Percentiles rank a stretch among this genome's conserved stretches.
Evolutionary conservation across 352 stramenopile genomes (phyloP).

Genomic region (Stramenopiles sp.): DNA sequence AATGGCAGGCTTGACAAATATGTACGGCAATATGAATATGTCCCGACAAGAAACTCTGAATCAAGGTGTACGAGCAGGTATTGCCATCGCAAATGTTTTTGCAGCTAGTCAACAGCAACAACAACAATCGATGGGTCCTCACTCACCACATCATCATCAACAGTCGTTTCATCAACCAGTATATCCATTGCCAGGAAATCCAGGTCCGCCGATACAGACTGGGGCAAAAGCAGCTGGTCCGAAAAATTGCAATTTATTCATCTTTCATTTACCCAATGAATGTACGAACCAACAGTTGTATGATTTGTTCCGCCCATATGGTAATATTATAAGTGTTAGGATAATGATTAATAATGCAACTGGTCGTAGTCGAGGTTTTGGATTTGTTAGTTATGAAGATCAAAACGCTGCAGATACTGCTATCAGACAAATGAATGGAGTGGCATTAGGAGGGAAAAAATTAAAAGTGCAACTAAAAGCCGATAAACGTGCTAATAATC

Average conservation of each 20-base stretch:
- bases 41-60: too few relatives aligned
- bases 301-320: neutral
- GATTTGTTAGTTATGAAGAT: neutral
- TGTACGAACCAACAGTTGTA: neutral
- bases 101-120: too few relatives aligned
- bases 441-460: neutral
- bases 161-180: neutral
- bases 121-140: too few relatives aligned
- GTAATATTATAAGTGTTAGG: neutral
- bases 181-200: neutral
- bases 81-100: too few relatives aligned
- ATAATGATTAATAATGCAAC: neutral
- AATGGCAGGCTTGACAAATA: too few relatives aligned
- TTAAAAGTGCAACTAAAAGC: neutral
- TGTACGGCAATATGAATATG: too few relatives aligned
- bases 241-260: neutral
- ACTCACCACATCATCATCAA: neutral
- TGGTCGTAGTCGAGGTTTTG: neutral
- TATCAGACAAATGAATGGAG: neutral
- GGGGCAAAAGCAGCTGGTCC: neutral
- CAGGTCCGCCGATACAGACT: neutral
- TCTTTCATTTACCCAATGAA: neutral
- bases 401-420: neutral
- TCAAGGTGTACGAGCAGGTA: too few relatives aligned
- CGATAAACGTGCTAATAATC: too few relatives aligned